phyloP scores from a whole-genome alignment of 2,329 filamentous ascomycete species.

The Pestalotiopsis sp. region DNA sequence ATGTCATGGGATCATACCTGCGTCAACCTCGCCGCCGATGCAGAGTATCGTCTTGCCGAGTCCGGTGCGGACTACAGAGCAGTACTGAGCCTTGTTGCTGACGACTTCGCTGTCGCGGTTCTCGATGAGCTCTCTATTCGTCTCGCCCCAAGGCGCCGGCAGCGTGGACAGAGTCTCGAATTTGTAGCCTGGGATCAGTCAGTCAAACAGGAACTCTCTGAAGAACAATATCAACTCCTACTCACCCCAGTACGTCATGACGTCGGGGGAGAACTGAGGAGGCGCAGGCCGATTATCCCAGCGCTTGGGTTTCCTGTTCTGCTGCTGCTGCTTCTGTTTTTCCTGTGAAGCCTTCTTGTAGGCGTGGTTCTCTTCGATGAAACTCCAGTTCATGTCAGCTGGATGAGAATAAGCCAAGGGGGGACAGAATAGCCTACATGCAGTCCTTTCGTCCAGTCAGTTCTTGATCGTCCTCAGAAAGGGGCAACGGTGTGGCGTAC shows the following conservation, averaged over 20 bases:
- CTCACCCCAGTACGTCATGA: conserved; percentile 91
- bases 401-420: neutral
- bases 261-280: conserved; percentile 59
- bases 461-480: neutral
- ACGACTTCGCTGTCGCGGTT: conserved; percentile 69
- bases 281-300: conserved; percentile 9
- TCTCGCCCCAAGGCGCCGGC: conserved; percentile 71
- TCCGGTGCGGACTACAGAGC: conserved; percentile 86
- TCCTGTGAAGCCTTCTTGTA: conserved; percentile 66
- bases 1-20: conserved; percentile 51
- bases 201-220: conserved; percentile 1
- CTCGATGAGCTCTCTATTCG: conserved; percentile 76
- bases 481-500: conserved; percentile 48
- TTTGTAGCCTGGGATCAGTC: conserved; percentile 74
- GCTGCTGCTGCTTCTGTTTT: conserved; percentile 56
- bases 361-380: conserved; percentile 86
- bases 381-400: conserved; percentile 49
- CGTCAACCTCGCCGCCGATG: conserved; percentile 92
- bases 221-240: neutral
- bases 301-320: conserved; percentile 43
- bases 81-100: conserved; percentile 92
- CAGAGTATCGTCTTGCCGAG: conserved; percentile 75
- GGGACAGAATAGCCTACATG: conserved; percentile 42
- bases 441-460: conserved; percentile 42
- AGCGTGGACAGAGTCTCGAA: conserved; percentile 87